phyloP scores from a whole-genome alignment of 345 rosid species.

The Brassica juncea region DNA sequence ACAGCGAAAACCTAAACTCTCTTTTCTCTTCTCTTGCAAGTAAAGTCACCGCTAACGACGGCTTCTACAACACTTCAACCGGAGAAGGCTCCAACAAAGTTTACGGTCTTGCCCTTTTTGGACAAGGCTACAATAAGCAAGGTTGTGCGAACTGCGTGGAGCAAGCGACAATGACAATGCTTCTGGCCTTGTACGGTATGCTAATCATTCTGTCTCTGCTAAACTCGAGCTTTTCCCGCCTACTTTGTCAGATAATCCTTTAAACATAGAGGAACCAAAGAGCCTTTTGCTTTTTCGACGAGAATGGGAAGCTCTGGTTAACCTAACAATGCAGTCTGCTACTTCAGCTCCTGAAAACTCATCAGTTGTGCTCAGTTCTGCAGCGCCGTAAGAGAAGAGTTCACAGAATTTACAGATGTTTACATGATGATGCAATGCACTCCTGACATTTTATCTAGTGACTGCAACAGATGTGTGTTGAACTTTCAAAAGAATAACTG shows the following conservation, averaged over 20 bases:
- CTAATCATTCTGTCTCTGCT: background rate
- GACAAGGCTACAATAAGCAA: conserved; percentile 20
- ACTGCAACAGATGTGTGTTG: conserved; percentile 27
- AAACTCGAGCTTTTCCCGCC: conserved; percentile 15
- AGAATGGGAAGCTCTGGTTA: conserved; percentile 11
- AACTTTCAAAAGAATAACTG: conserved; percentile 29
- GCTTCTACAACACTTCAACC: conserved; percentile 28
- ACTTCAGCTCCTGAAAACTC: background rate
- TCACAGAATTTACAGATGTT: background rate
- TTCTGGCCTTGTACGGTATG: conserved; percentile 19
- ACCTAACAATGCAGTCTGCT: conserved; percentile 7
- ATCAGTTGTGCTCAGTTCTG: conserved; percentile 39
- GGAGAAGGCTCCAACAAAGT: conserved; percentile 29
- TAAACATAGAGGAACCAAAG: background rate
- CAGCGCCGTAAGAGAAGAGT: conserved; percentile 29
- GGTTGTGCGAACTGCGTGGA: conserved; percentile 32
- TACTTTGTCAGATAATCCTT: background rate
- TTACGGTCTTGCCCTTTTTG: conserved; percentile 27
- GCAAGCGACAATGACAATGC: conserved; percentile 15
- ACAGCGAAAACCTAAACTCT: conserved; percentile 10
- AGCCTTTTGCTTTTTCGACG: background rate
- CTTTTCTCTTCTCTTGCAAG: conserved; percentile 20
- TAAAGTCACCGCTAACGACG: conserved; percentile 15
- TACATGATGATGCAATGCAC: conserved; percentile 51
- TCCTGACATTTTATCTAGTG: conserved; percentile 45